Evolutionary conservation across 352 stramenopile genomes (phyloP).

Genomic region (Discostella stelligera): DNA sequence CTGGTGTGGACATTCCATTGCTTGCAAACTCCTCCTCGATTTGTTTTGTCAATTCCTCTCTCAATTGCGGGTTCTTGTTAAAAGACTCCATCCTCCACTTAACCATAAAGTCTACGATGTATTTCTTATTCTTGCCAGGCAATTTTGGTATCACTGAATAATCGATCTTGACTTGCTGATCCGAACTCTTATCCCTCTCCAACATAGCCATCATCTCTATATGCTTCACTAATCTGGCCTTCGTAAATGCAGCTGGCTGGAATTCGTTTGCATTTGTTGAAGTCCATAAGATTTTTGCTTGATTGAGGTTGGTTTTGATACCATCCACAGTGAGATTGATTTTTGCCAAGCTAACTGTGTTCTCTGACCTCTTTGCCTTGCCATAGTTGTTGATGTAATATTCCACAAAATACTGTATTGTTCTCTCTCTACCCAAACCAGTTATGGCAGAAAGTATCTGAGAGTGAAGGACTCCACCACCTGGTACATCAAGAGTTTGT

Average conservation of each 20-base stretch:
- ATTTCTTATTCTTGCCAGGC: slow-evolving; percentile 2
- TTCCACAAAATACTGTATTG: slow-evolving; percentile 4
- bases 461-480: slow-evolving; percentile 4
- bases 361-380: slow-evolving; percentile 6
- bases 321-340: slow-evolving; percentile 13
- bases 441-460: slow-evolving; percentile 14
- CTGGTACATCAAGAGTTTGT: slow-evolving; percentile 12
- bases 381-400: slow-evolving; percentile 17
- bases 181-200: background rate
- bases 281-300: slow-evolving; percentile 4
- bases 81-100: slow-evolving; percentile 5
- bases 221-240: slow-evolving; percentile 4
- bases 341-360: slow-evolving; percentile 1
- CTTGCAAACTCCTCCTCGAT: slow-evolving; percentile 1
- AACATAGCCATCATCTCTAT: background rate
- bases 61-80: slow-evolving; percentile 4
- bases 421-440: slow-evolving; percentile 4
- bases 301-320: slow-evolving; percentile 11
- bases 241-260: background rate
- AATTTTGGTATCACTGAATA: background rate
- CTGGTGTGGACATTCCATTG: slow-evolving; percentile 11
- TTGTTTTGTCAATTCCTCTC: background rate
- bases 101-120: slow-evolving; percentile 9
- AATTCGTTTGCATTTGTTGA: slow-evolving; percentile 13
- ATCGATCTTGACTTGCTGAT: slow-evolving; percentile 2